Base-by-base conservation (phyloP, 225 moss, liverwort and hornwort species). In the Physcomitrium patens region DNA sequence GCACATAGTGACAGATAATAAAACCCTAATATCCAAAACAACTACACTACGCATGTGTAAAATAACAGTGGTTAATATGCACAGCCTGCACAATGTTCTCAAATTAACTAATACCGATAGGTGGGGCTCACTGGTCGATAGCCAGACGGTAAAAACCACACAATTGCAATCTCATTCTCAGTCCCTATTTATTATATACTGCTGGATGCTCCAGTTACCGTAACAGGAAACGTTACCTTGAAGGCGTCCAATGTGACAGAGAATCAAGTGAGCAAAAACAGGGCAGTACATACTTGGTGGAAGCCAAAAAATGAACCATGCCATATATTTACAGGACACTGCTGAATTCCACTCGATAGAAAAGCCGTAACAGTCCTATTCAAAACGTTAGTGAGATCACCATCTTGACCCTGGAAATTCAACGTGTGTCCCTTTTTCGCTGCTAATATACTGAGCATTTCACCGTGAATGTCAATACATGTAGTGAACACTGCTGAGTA, bases 401-500 rank as follows among this genome's bases (percentile, higher is more conserved):
- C 12, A 58, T 60, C 59, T 60, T 27, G 24, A n/a, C 45, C 59
- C 16, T 23, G 24, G 20, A 51, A 10, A 41, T 41, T 63, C 62
- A 51, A 16, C 71, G 51, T 41, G 62, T 49, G 49, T 62, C 10
- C 13, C 12, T 49, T 15, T n/a, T 15, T 49, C 49, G 49, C 49
- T 49, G 49, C 12, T 12, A 12, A 49, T 49, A 5, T 12, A 12
- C 49, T 15, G 5, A 15, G 49, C 3, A 49, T 12, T 12, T 12
- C 3, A 12, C 49, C 13, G 49, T 3, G 78, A 82, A 10, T 91
- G 84, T 73, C 61, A 91, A 49, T 86, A 91, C n/a, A 86, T 86
- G 64, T 91, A 91, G 58, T 86, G 89, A 10, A 89, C 80, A 74
- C 93, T 93, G 78, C 87, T 89, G 44, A 93, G 87, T 16, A 86